phyloP scores from a whole-genome alignment of 805 yeast genomes.

The Schwanniomyces sp. region DNA sequence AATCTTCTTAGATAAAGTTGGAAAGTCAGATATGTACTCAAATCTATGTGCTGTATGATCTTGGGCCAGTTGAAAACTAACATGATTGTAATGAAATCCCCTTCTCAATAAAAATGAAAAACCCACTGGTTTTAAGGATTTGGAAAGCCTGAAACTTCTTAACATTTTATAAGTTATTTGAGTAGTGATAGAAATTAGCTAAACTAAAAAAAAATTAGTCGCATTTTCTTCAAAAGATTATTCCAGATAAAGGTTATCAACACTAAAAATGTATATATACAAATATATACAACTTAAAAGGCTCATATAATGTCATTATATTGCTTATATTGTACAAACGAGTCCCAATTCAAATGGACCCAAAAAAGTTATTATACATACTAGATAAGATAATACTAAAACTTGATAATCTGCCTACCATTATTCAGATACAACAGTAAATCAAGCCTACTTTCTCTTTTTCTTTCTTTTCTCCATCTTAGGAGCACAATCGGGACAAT shows the following conservation, averaged over 20 bases:
- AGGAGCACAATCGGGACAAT: conserved; percentile 78
- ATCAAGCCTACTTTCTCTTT: conserved; percentile 28
- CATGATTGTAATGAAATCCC: not conserved
- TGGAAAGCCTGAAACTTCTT: not conserved
- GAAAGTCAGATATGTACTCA: conserved; percentile 1
- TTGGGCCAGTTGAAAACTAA: not conserved
- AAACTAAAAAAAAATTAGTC: not conserved
- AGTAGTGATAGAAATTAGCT: not conserved
- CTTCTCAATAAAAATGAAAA: not conserved
- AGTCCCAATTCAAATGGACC: too few species aligned
- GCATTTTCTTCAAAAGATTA: not conserved
- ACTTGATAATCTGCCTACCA: too few species aligned
- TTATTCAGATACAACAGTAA: too few species aligned
- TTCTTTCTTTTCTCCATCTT: conserved; percentile 46
- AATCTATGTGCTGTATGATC: not conserved
- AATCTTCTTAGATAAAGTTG: not conserved
- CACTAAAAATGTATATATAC: too few species aligned
- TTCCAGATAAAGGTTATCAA: too few species aligned
- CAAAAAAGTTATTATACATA: too few species aligned
- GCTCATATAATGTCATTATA: too few species aligned
- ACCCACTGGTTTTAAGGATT: not conserved
- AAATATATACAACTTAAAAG: too few species aligned
- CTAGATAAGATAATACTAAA: too few species aligned
- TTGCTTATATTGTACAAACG: too few species aligned
- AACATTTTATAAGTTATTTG: not conserved